These are phyloP conservation scores for Exophiala bonariae DNA, from an alignment of 2,329 filamentous ascomycete genomes.

Conservation along the genomic window DNA sequence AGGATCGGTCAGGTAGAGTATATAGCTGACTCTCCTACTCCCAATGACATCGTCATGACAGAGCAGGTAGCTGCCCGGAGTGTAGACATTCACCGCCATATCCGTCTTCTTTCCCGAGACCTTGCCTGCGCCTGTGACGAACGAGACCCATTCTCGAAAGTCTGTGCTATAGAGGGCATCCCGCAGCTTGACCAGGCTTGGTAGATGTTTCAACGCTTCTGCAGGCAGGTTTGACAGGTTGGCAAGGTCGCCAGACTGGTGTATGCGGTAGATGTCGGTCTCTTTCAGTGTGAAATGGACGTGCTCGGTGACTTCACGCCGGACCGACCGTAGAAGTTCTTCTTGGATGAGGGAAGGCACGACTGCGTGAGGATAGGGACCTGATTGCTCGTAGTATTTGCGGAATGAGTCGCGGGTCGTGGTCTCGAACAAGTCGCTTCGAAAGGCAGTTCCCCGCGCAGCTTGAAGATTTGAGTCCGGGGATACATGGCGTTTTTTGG, in stretches of 20 bases:
- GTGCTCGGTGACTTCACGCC: conserved; percentile 83
- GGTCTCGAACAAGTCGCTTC: conserved; percentile 44
- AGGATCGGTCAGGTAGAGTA: conserved; percentile 91
- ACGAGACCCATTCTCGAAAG: conserved; percentile 85
- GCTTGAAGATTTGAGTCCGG: conserved; percentile 9
- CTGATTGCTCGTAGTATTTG: conserved; percentile 41
- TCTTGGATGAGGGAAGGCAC: conserved; percentile 81
- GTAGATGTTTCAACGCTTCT: conserved; percentile 78
- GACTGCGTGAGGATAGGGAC: conserved; percentile 84
- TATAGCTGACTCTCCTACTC: conserved; percentile 93
- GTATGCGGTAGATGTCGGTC: conserved; percentile 99
- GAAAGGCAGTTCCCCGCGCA: conserved; percentile 38
- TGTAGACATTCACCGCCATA: conserved; percentile 99
- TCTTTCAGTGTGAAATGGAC: conserved; percentile 97
- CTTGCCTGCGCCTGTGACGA: conserved; percentile 81
- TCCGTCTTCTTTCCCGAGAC: conserved; percentile 93
- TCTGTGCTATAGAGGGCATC: conserved; percentile 89
- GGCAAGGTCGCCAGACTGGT: conserved; percentile 95
- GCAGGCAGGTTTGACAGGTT: conserved; percentile 94
- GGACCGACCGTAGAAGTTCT: conserved; percentile 78
- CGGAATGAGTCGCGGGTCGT: conserved; percentile 44
- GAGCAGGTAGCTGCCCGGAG: conserved; percentile 88
- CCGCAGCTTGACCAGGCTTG: conserved; percentile 86
- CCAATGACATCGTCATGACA: conserved; percentile 99
- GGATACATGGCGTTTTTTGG: conserved; percentile 24